These are phyloP conservation scores for Hypoxylon sp. DNA, from an alignment of 2,329 filamentous ascomycete genomes.

Conservation along the genomic window DNA sequence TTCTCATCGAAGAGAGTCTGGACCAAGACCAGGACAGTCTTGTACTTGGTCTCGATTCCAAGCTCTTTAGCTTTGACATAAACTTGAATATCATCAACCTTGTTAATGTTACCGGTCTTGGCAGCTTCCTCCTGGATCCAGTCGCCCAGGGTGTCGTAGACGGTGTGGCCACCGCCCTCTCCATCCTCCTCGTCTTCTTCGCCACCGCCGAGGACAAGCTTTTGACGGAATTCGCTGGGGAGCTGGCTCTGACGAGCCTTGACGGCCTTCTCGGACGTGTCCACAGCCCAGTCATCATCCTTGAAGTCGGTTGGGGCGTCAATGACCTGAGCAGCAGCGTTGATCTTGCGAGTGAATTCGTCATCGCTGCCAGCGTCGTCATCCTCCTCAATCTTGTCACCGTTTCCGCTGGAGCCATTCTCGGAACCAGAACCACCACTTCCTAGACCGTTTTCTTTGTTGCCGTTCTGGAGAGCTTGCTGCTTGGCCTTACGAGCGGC, in stretches of 20 bases:
- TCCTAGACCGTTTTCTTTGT: slow-evolving; percentile 63
- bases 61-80: slow-evolving; percentile 97
- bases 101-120: slow-evolving; percentile 76
- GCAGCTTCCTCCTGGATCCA: slow-evolving; percentile 84
- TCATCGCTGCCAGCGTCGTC: slow-evolving; percentile 85
- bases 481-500: slow-evolving; percentile 91
- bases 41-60: slow-evolving; percentile 93
- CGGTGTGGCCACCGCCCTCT: slow-evolving; percentile 75
- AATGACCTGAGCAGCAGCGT: slow-evolving; percentile 62
- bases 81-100: slow-evolving; percentile 88
- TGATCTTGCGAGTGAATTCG: slow-evolving; percentile 86
- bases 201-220: slow-evolving; percentile 79
- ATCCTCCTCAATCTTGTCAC: slow-evolving; percentile 59
- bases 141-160: slow-evolving; percentile 90
- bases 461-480: slow-evolving; percentile 66
- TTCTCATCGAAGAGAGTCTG: slow-evolving; percentile 94
- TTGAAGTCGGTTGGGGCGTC: slow-evolving; percentile 69
- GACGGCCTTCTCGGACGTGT: slow-evolving; percentile 95
- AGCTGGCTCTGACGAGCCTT: slow-evolving; percentile 93
- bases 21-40: slow-evolving; percentile 88
- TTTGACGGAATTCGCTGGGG: slow-evolving; percentile 92
- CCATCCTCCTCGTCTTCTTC: slow-evolving; percentile 83
- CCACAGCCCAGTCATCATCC: slow-evolving; percentile 94
- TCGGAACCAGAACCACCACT: slow-evolving; percentile 71
- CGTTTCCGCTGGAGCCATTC: slow-evolving; percentile 63